phyloP scores from a whole-genome alignment of 176 grass and related monocot genomes.

The Oryza coarctata region DNA sequence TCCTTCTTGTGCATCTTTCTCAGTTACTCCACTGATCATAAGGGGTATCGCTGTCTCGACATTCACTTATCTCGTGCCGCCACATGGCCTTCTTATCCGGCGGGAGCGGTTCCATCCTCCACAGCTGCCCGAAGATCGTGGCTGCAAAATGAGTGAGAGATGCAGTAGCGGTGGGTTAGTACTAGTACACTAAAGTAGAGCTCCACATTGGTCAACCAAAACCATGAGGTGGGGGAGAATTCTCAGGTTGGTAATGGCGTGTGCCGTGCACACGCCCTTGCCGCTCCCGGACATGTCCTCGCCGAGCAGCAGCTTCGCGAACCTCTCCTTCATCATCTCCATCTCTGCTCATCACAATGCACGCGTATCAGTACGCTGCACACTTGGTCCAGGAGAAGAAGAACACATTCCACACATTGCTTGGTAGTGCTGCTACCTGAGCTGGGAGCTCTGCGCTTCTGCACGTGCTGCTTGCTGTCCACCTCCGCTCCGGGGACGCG shows the following conservation, averaged over 20 bases:
- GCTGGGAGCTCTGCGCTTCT: conserved; percentile 21
- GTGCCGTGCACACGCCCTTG: conserved; percentile 92
- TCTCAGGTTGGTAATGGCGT: conserved; percentile 88
- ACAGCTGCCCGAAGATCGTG: conserved; percentile 93
- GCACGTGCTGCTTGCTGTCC: conserved; percentile 30
- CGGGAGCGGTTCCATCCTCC: conserved; percentile 82
- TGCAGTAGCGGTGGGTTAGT: neutral
- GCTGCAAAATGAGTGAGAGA: conserved; percentile 41
- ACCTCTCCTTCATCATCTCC: conserved; percentile 98
- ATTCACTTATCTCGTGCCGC: conserved; percentile 57
- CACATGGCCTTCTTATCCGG: conserved; percentile 95
- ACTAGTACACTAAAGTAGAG: neutral
- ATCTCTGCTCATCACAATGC: conserved; percentile 39
- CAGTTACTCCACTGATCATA: no score
- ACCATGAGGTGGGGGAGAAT: neutral
- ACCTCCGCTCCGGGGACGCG: conserved; percentile 26
- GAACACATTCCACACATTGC: no score
- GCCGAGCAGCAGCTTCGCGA: conserved; percentile 91
- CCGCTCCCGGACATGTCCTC: conserved; percentile 98
- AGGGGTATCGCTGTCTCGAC: no score
- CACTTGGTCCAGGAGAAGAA: neutral
- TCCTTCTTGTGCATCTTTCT: no score
- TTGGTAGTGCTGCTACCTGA: conserved; percentile 2
- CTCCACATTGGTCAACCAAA: neutral
- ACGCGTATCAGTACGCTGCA: neutral